Conservation (phyloP, 352 stramenopile species). For the Blastocystis hominis region DNA sequence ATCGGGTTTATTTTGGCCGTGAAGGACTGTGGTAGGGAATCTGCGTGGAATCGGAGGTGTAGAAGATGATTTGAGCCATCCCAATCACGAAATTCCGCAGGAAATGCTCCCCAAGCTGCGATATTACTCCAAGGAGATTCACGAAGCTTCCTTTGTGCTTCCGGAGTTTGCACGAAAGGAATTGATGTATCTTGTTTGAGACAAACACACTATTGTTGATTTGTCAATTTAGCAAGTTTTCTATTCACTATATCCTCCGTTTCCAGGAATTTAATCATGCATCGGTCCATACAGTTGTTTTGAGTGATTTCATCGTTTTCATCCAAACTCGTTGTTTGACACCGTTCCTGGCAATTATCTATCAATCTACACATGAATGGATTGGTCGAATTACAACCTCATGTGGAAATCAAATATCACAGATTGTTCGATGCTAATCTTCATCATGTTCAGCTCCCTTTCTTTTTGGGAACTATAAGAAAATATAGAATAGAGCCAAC, state of each 20-base stretch:
- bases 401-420: not conserved
- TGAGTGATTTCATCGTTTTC: not conserved
- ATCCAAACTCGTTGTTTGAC: not conserved
- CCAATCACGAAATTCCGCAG: slow-evolving; percentile 13
- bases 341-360: not conserved
- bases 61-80: slow-evolving; percentile 16
- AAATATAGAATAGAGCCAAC: too few relatives aligned
- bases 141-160: slow-evolving; percentile 88
- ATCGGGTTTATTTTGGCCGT: slow-evolving; percentile 89
- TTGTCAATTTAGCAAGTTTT: not conserved
- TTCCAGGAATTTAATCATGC: not conserved
- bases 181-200: not conserved
- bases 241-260: not conserved
- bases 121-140: slow-evolving; percentile 86
- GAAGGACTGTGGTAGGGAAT: slow-evolving; percentile 28
- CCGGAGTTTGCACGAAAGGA: slow-evolving; percentile 76
- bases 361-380: not conserved
- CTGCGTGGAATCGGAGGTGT: slow-evolving; percentile 3
- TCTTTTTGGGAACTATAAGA: too few relatives aligned
- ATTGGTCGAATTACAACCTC: not conserved
- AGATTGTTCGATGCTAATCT: not conserved
- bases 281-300: slow-evolving; percentile 40
- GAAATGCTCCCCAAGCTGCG: slow-evolving; percentile 69
- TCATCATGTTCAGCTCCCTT: not conserved
- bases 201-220: not conserved